Percentiles rank a stretch among this genome's conserved stretches.
These are phyloP conservation scores for Claviceps pazoutovae DNA, from an alignment of 2,329 filamentous ascomycete species.

Conservation along the genomic window DNA sequence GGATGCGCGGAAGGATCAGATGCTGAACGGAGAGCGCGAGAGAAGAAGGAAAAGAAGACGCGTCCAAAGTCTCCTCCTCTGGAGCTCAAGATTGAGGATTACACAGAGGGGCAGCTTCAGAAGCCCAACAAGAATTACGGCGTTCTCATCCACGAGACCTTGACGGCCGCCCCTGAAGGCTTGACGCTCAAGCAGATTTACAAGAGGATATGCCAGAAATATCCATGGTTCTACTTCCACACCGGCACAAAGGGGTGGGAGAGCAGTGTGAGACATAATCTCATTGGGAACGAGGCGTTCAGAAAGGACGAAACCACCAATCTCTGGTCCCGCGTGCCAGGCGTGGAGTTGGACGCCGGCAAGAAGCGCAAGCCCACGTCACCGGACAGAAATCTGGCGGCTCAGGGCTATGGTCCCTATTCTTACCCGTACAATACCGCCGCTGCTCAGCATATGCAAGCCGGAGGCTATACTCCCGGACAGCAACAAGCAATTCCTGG, in stretches of 20 bases:
- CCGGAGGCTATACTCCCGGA: slow-evolving; percentile 18
- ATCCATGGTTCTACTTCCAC: slow-evolving; percentile 46
- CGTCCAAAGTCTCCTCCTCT: slow-evolving; percentile 46
- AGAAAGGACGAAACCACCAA: slow-evolving; percentile 42
- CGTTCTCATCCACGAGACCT: slow-evolving; percentile 45
- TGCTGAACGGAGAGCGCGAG: slow-evolving; percentile 38
- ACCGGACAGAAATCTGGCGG: slow-evolving; percentile 32
- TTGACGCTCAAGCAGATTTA: slow-evolving; percentile 49
- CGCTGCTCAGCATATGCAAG: slow-evolving; percentile 20
- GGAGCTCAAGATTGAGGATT: slow-evolving; percentile 39
- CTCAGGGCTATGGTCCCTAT: slow-evolving; percentile 24
- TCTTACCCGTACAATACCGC: slow-evolving; percentile 20
- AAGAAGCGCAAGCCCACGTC: slow-evolving; percentile 45
- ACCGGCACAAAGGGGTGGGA: slow-evolving; percentile 53
- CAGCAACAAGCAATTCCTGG: slow-evolving; percentile 16
- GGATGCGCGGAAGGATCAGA: slow-evolving; percentile 34
- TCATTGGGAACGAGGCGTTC: slow-evolving; percentile 49
- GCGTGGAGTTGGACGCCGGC: slow-evolving; percentile 44
- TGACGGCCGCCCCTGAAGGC: slow-evolving; percentile 38
- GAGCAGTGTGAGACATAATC: slow-evolving; percentile 49
- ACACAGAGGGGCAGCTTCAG: slow-evolving; percentile 42
- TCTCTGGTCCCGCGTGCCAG: slow-evolving; percentile 43
- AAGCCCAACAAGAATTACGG: slow-evolving; percentile 51
- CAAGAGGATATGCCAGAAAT: slow-evolving; percentile 43
- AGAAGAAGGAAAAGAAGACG: slow-evolving; percentile 47